These are phyloP conservation scores for Colletotrichum spinosum DNA, from an alignment of 2,329 filamentous ascomycete species.

Conservation along the genomic window DNA sequence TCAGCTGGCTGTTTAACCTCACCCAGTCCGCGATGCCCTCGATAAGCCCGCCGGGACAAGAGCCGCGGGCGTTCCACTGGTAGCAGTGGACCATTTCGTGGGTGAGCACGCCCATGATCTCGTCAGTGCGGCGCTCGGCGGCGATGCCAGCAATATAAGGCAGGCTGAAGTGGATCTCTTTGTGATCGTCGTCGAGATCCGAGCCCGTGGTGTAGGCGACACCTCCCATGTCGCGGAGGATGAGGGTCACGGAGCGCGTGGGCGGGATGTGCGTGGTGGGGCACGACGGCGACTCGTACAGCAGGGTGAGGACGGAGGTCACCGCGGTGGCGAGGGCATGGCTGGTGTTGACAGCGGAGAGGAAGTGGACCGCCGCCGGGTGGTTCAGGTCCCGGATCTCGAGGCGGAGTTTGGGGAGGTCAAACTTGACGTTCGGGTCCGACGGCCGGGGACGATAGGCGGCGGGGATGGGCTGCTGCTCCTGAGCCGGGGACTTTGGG, in stretches of 20 bases:
- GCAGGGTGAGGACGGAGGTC: conserved; percentile 73
- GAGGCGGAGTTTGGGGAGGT: conserved; percentile 68
- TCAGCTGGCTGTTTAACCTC: conserved; percentile 77
- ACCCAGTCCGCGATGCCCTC: conserved; percentile 97
- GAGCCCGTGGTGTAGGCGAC: conserved; percentile 90
- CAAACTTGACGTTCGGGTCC: conserved; percentile 15
- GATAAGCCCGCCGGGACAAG: conserved; percentile 80
- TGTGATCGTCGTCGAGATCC: conserved; percentile 86
- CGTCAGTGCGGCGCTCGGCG: conserved; percentile 58
- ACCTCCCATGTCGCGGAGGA: conserved; percentile 82
- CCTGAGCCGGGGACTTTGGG: conserved; percentile 14
- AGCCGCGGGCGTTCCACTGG: conserved; percentile 77
- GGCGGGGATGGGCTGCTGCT: conserved; percentile 9
- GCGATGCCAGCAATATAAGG: conserved; percentile 73
- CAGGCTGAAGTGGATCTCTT: conserved; percentile 91
- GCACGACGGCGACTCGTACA: conserved; percentile 70
- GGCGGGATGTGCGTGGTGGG: conserved; percentile 60
- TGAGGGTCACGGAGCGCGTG: conserved; percentile 88
- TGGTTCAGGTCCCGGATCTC: conserved; percentile 69
- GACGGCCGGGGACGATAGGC: conserved; percentile 6
- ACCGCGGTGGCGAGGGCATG: conserved; percentile 73
- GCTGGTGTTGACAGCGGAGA: conserved; percentile 72
- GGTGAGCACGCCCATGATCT: conserved; percentile 85
- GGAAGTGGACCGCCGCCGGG: conserved; percentile 74
- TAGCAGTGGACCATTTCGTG: conserved; percentile 97